Evolutionary conservation across 2,329 filamentous ascomycete species (phyloP), one percentile per base, ranked within the genome.

Genomic region (Arthrobotrys conoides): DNA sequence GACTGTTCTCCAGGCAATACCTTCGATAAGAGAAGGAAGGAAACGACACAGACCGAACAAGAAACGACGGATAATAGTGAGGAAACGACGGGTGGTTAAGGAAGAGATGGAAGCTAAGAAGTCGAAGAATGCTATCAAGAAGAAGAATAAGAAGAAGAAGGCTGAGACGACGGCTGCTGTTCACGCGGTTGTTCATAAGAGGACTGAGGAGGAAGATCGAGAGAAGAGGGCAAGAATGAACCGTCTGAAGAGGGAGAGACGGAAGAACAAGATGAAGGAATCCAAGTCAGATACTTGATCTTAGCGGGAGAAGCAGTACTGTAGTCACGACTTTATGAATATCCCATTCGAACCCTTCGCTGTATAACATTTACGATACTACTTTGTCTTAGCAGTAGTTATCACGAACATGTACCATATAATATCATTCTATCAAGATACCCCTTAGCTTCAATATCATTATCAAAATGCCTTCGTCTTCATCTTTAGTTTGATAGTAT

Each of bases 211-310:
- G 8, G 75, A 78, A 24, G 68, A 78, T 38, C 20, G 53, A 16
- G 75, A 78, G 38, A 78, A 78, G 75, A 71, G 36, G 55, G 71
- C 75, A 18, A 61, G 75, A n/a, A 30, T 78, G 64, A 78, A 78
- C 20, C 36, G 75, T 18, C 33, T 78, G 55, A 78, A 78, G 63
- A 78, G 69, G 55, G 48, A 55, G 20, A 55, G 68, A 44, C 61
- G 68, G 53, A 55, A 65, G 30, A 53, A 64, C 27, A 78, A 72
- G 64, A 18, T 57, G 55, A 71, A 72, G 20, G 68, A 72, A 20
- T 49, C 68, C 22, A 41, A 55, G 36, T 46, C 36, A 5, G 33
- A 36, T 8, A 5, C 33, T 10, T 10, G 8, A 36, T 36, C 5
- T 3, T 36, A 36, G 33, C 9, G 9, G 4, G 1, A 1, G 33